Base-by-base conservation (phyloP, 176 grass and related monocot genomes). In the Poa annua region DNA sequence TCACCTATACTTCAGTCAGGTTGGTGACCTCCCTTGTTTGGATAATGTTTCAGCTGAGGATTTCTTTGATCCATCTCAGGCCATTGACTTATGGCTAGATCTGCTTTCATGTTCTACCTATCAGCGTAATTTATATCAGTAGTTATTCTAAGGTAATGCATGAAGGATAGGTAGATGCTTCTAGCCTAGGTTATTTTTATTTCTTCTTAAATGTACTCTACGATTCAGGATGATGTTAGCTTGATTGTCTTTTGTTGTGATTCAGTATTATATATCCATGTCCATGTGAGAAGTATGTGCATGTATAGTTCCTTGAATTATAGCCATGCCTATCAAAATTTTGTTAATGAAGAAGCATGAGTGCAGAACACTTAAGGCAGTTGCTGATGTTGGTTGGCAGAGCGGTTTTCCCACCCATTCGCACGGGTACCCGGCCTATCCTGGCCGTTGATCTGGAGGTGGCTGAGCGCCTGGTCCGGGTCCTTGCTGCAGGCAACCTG, bases 1-100 rank as follows among this genome's bases (percentile, higher is more conserved):
- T 88, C 95, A 97, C 74, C 67, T 86, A 64, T 64, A 91, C 86
- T 97, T 94, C 89, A 83, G 61, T 86, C 80, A 94, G 95, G 95
- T 97, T 75, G 52, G 82, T 44, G 55, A 77, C 26, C 48, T 72
- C 25, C 44, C 65, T 78, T 73, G 65, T 71, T 73, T 82, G 65
- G 7, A 72, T 25, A 67, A 19, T 29, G 32, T 78, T 86, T 81
- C 20, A 76, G 6, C 61, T 77, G 38, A 60, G 20, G n/a, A 24
- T 32, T 62, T 62, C 14, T 55, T 38, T 47, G 0, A 9, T 71
- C 35, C 52, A 71, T 35, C 55, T 35, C 55, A 71, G 57, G 51
- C 20, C 32, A 35, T 80, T 7, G 47, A 82, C 25, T 20, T 80
- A 35, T 77, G 66, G 42, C 8, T 82, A 20, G 5, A 41, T 74